Conservation (phyloP, 2,329 filamentous ascomycete genomes). For the Aureobasidium pullulans region DNA sequence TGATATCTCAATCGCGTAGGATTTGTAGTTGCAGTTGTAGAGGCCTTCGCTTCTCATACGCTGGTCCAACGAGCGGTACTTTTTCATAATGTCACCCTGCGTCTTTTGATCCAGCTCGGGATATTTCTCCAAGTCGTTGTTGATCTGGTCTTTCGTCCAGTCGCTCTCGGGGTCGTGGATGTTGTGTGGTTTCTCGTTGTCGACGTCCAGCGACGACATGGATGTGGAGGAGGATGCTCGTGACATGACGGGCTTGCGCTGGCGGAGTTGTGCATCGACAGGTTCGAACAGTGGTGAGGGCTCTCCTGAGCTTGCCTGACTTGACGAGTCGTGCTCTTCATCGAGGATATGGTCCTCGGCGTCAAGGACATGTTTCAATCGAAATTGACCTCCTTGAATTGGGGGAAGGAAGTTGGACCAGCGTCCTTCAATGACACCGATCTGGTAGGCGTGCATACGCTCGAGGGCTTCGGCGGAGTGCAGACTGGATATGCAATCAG, state of each 20-base stretch:
- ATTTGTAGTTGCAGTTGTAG: conserved; percentile 75
- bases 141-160: conserved; percentile 66
- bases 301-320: conserved; percentile 47
- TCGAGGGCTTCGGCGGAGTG: conserved; percentile 72
- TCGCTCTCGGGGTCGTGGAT: conserved; percentile 53
- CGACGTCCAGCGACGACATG: conserved; percentile 43
- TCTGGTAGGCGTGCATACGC: conserved; percentile 71
- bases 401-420: conserved; percentile 86
- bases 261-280: conserved; percentile 29
- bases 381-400: conserved; percentile 78
- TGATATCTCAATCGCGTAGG: conserved; percentile 66
- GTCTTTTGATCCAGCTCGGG: conserved; percentile 66
- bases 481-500: conserved; percentile 31
- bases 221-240: conserved; percentile 53
- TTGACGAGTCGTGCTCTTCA: conserved; percentile 37
- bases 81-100: conserved; percentile 67
- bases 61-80: conserved; percentile 72
- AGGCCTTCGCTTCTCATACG: conserved; percentile 67
- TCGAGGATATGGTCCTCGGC: neutral
- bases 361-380: conserved; percentile 38
- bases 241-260: conserved; percentile 17
- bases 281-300: conserved; percentile 54
- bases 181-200: conserved; percentile 25
- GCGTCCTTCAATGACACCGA: conserved; percentile 68
- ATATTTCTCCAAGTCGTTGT: conserved; percentile 71